These are phyloP conservation scores for Verruconis gallopava DNA, from an alignment of 2,329 filamentous ascomycete species.

Conservation along the genomic window DNA sequence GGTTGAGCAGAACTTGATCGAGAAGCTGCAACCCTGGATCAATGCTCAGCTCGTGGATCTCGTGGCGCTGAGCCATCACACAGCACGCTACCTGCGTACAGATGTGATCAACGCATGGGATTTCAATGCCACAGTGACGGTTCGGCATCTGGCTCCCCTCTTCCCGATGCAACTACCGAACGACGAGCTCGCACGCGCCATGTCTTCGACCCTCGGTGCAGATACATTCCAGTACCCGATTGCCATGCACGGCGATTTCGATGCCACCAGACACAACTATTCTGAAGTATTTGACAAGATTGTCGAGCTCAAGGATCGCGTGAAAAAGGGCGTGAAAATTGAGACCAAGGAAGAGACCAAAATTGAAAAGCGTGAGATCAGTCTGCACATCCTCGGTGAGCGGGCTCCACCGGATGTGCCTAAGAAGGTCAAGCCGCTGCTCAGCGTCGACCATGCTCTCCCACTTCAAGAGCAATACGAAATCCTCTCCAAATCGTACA, in stretches of 20 bases:
- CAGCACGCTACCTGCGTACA: conserved; percentile 15
- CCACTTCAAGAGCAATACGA: conserved; percentile 19
- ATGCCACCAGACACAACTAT: conserved; percentile 2
- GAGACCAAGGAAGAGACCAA: neutral
- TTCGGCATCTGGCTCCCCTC: conserved; percentile 17
- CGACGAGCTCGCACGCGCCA: neutral
- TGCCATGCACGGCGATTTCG: conserved; percentile 1
- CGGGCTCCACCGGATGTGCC: conserved; percentile 9
- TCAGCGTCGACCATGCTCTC: conserved; percentile 17
- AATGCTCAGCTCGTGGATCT: conserved; percentile 16
- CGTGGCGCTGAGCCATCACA: conserved; percentile 17
- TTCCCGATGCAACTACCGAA: conserved; percentile 17
- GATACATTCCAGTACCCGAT: neutral
- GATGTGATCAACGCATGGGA: conserved; percentile 9
- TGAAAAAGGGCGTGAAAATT: neutral
- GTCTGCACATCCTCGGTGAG: conserved; percentile 7
- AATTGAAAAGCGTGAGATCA: neutral
- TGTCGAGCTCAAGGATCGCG: neutral
- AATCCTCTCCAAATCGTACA: conserved; percentile 17
- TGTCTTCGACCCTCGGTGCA: neutral
- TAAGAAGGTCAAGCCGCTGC: conserved; percentile 6
- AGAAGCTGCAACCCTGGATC: conserved; percentile 14
- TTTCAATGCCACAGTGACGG: conserved; percentile 12
- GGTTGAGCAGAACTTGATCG: conserved; percentile 13
- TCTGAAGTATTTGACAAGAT: conserved; percentile 1